Conservation (phyloP, 163 green algal species). For the Chlamydomonas reinhardtii region DNA sequence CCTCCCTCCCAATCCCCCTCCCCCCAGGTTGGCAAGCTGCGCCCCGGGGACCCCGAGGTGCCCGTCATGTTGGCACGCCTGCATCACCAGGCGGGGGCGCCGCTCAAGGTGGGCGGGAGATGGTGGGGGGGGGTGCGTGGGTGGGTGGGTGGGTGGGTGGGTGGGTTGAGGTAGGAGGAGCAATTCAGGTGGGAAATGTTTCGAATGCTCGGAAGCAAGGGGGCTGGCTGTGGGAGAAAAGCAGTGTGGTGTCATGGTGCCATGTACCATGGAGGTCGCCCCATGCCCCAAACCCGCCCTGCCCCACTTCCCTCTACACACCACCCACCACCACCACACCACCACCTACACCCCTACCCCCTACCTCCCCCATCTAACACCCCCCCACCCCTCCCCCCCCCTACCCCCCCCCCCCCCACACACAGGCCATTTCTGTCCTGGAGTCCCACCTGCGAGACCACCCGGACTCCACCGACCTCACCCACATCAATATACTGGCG, state of each 20-base stretch:
- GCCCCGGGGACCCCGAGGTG: constrained; percentile 77
- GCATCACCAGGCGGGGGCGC: constrained; percentile 68
- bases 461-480: constrained; percentile 75
- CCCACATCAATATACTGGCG: constrained; percentile 90
- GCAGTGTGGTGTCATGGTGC: too few relatives aligned
- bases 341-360: not conserved
- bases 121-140: not conserved
- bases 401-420: not conserved
- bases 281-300: too few relatives aligned
- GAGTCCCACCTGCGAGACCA: constrained; percentile 57
- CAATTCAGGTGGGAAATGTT: too few relatives aligned
- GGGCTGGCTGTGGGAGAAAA: too few relatives aligned
- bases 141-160: not conserved
- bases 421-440: constrained; percentile 54
- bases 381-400: not conserved
- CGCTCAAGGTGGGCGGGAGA: constrained; percentile 40
- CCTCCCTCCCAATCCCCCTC: not conserved
- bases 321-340: too few relatives aligned
- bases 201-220: too few relatives aligned
- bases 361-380: not conserved
- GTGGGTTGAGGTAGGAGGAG: too few relatives aligned
- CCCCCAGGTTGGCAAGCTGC: constrained; percentile 37
- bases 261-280: too few relatives aligned
- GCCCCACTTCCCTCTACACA: too few relatives aligned
- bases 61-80: constrained; percentile 81